Evolutionary conservation across 768 basidiomycete species (phyloP).

Genomic region (Mycena alexandri): DNA sequence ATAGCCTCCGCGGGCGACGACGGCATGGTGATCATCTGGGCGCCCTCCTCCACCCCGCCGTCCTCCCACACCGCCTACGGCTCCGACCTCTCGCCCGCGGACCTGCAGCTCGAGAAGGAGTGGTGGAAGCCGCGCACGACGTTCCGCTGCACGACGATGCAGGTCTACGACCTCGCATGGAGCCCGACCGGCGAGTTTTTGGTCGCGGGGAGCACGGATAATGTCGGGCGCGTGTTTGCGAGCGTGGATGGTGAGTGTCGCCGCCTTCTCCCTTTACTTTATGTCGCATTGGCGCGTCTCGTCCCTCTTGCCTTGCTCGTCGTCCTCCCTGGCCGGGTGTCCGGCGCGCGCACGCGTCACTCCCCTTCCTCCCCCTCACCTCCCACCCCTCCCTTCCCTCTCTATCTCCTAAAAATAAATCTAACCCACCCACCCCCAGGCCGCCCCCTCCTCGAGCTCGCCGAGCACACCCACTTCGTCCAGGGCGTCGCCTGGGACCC

Average conservation of each 20-base stretch:
- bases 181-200: conserved; percentile 95
- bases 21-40: conserved; percentile 98
- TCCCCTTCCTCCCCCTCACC: too few species aligned
- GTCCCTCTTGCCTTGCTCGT: conserved; percentile 18
- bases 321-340: conserved; percentile 16
- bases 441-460: conserved; percentile 88
- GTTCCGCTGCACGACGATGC: conserved; percentile 92
- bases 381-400: neutral
- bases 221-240: conserved; percentile 88
- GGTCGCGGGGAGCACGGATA: conserved; percentile 97
- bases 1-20: conserved; percentile 99
- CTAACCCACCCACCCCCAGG: too few species aligned
- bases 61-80: conserved; percentile 72
- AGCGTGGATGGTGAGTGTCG: conserved; percentile 72
- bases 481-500: conserved; percentile 99
- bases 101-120: conserved; percentile 91
- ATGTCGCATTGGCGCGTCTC: too few species aligned
- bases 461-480: conserved; percentile 96
- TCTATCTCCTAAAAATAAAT: too few species aligned
- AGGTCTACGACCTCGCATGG: conserved; percentile 99
- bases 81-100: conserved; percentile 83
- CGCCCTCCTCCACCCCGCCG: conserved; percentile 80
- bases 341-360: too few species aligned
- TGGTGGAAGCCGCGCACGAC: conserved; percentile 93
- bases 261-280: neutral